Base-by-base conservation (phyloP, 345 rosid species). In the Mallotus nudiflorus region DNA sequence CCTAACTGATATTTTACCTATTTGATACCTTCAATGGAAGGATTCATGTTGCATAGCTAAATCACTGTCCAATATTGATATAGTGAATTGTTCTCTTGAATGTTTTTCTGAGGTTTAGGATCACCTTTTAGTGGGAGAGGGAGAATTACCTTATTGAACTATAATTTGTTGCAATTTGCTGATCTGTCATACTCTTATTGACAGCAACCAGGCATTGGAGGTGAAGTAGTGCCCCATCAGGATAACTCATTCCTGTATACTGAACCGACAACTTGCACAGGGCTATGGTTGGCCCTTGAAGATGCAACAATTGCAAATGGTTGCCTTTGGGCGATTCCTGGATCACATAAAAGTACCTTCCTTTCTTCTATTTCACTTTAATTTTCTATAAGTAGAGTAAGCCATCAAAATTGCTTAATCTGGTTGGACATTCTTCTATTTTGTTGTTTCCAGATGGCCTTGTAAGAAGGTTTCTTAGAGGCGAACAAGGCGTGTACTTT, bases 191-290 rank as follows among this genome's bases (percentile, higher is more conserved):
- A 39, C 10, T 62, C 40, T 66, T 74, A 37, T 58, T 44, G 25
- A 49, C 89, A 90, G 98, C 99, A 95, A 95, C 98, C 98, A 19
- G 97, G 98, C 44, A 95, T 95, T 65, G 97, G 97, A 80, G 97
- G 97, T 7, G 99, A 92, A 83, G 99, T 95, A 59, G 89, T 83
- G 66, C 98, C 98, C 19, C 97, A 92, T 80, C 98, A 95, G 82
- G 98, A 95, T 69, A 92, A 89, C 44, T 89, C 99, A 7, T 95
- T 92, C 71, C 86, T 95, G 28, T 84, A 86, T 76, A 92, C 99
- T 7, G 96, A 92, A 70, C 97, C 97, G 69, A 67, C 83, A 59
- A 90, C 89, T 73, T 95, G 99, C 81, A 89, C 88, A 0, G 99
- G 99, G 72, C 89, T 92, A 72, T 95, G 99, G 97, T 72, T 90